These are phyloP conservation scores for Trichoderma harzianum DNA, from an alignment of 2,329 filamentous ascomycete species.

Conservation along the genomic window DNA sequence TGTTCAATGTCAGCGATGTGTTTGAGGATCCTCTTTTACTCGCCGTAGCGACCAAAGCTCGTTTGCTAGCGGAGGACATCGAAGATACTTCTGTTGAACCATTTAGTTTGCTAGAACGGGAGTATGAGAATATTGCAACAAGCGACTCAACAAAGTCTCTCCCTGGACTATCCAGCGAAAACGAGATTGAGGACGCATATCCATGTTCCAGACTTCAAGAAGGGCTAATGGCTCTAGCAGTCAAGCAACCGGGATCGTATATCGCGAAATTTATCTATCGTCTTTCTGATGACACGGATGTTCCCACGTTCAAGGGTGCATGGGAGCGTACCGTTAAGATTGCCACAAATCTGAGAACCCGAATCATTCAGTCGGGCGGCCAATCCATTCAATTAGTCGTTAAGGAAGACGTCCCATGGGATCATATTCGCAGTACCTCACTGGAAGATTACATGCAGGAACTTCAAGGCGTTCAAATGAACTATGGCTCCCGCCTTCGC, in stretches of 20 bases:
- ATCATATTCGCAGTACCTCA: neutral
- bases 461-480: neutral
- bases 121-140: neutral
- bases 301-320: constrained; percentile 13
- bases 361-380: constrained; percentile 8
- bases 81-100: neutral
- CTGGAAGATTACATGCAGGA: neutral
- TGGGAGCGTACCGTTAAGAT: constrained; percentile 15
- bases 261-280: constrained; percentile 29
- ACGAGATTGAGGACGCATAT: neutral
- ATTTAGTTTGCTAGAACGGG: neutral
- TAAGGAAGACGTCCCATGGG: neutral
- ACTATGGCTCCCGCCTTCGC: neutral
- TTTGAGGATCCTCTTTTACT: neutral
- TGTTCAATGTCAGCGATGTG: constrained; percentile 5
- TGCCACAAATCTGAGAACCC: constrained; percentile 12
- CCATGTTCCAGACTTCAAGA: constrained; percentile 31
- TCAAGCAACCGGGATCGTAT: constrained; percentile 32
- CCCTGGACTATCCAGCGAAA: neutral
- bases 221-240: constrained; percentile 36
- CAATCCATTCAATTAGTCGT: constrained; percentile 3
- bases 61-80: neutral
- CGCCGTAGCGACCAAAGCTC: neutral
- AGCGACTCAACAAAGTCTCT: neutral
- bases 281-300: constrained; percentile 23